phyloP scores from a whole-genome alignment of 2,329 filamentous ascomycete genomes.

The Paecilomyces variotii region DNA sequence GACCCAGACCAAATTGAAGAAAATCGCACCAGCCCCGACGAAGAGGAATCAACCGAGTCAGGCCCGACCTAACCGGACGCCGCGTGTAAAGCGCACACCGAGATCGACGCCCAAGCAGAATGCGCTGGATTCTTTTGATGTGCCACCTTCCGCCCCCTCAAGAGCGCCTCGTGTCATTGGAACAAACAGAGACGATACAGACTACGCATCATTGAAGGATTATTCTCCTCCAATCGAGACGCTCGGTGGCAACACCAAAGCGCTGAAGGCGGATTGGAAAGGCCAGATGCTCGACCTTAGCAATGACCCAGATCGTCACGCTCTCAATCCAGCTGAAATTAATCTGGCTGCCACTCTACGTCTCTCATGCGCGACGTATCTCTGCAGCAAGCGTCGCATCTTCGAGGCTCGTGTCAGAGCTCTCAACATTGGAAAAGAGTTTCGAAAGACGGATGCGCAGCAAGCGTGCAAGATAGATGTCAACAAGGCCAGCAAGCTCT shows the following conservation, averaged over 20 bases:
- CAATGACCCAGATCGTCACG: conserved; percentile 58
- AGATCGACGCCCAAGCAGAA: conserved; percentile 35
- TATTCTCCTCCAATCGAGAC: conserved; percentile 62
- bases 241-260: conserved; percentile 59
- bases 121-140: conserved; percentile 29
- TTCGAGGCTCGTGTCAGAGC: conserved; percentile 69
- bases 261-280: conserved; percentile 81
- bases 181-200: conserved; percentile 71
- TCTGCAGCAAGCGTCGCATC: conserved; percentile 88
- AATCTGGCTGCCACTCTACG: conserved; percentile 68
- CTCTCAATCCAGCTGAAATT: conserved; percentile 73
- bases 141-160: conserved; percentile 23
- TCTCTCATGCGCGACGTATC: conserved; percentile 78
- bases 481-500: conserved; percentile 91
- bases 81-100: conserved; percentile 31
- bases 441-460: conserved; percentile 91
- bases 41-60: conserved; percentile 20
- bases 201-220: conserved; percentile 64
- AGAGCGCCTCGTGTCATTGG: conserved; percentile 40
- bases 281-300: conserved; percentile 68
- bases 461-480: conserved; percentile 98
- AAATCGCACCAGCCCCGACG: conserved; percentile 31
- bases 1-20: conserved; percentile 28
- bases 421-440: conserved; percentile 64
- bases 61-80: conserved; percentile 21